These are phyloP conservation scores for Leccinum boreale DNA, from an alignment of 768 basidiomycete genomes.

Conservation along the genomic window DNA sequence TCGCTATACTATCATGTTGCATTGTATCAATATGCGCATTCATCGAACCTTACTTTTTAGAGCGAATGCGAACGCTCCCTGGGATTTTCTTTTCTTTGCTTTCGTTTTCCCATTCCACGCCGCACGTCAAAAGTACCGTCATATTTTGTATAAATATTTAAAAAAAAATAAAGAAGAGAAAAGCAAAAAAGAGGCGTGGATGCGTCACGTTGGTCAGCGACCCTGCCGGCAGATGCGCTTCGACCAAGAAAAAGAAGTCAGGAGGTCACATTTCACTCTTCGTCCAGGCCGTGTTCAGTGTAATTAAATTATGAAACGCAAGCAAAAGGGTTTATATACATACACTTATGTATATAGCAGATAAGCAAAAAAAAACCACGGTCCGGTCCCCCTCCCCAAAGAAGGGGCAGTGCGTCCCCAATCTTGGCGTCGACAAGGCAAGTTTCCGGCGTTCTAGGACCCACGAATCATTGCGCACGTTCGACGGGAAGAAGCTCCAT, in stretches of 20 bases:
- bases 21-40: slow-evolving; percentile 14
- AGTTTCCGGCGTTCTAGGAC: not conserved
- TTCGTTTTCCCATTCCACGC: not conserved
- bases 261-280: slow-evolving; percentile 2
- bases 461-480: not conserved
- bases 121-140: slow-evolving; percentile 12
- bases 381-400: not conserved
- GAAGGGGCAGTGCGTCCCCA: not conserved
- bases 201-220: not conserved
- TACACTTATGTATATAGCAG: not conserved
- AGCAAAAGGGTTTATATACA: not conserved
- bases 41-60: not conserved
- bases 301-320: slow-evolving; percentile 10
- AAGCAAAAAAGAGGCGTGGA: not conserved
- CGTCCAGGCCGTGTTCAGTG: not conserved
- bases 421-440: not conserved
- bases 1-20: slow-evolving; percentile 21
- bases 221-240: slow-evolving; percentile 14
- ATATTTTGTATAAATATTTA: not conserved
- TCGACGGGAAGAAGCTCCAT: not conserved
- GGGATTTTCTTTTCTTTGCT: not conserved
- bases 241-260: not conserved
- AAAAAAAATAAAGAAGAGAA: not conserved
- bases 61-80: not conserved
- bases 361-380: not conserved